Evolutionary conservation across 139 green algal genomes (phyloP).

Genomic region (Chlorella sp.): DNA sequence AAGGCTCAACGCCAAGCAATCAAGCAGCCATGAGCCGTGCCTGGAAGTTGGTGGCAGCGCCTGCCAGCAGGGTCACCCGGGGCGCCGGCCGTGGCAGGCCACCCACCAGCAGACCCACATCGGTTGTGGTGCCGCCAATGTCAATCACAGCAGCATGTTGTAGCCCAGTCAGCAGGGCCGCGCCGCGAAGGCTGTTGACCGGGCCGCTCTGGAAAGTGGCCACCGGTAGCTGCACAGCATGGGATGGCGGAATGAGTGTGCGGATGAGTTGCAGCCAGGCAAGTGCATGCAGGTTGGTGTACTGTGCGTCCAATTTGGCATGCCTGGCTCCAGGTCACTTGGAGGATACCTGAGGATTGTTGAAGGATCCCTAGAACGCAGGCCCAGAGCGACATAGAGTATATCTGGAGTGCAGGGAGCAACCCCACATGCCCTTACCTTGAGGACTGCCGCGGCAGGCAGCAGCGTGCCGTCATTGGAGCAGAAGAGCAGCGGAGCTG

Average conservation of each 20-base stretch:
- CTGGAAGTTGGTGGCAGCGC: conserved; percentile 38
- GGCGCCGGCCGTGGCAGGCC: conserved; percentile 40
- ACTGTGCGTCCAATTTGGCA: too few species aligned
- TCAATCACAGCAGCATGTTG: conserved; percentile 47
- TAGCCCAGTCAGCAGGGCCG: conserved; percentile 35
- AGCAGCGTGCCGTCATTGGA: conserved; percentile 51
- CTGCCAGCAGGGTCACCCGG: conserved; percentile 11
- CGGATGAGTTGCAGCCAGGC: neutral
- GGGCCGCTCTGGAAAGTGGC: conserved; percentile 49
- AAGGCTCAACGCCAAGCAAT: neutral
- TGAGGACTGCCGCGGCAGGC: neutral
- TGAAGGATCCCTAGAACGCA: too few species aligned
- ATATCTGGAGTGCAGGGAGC: too few species aligned
- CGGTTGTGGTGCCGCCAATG: conserved; percentile 59
- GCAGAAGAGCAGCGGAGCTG: conserved; percentile 35
- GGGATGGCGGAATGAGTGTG: neutral
- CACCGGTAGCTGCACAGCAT: conserved; percentile 31
- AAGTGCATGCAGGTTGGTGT: neutral
- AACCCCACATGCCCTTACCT: too few species aligned
- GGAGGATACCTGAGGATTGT: too few species aligned
- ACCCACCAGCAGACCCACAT: conserved; percentile 38
- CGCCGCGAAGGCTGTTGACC: conserved; percentile 54
- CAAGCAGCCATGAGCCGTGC: neutral
- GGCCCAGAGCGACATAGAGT: too few species aligned
- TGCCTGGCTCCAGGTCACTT: too few species aligned